phyloP scores from a whole-genome alignment of 768 basidiomycete species.

The Chalciporus sphaerocephalus region DNA sequence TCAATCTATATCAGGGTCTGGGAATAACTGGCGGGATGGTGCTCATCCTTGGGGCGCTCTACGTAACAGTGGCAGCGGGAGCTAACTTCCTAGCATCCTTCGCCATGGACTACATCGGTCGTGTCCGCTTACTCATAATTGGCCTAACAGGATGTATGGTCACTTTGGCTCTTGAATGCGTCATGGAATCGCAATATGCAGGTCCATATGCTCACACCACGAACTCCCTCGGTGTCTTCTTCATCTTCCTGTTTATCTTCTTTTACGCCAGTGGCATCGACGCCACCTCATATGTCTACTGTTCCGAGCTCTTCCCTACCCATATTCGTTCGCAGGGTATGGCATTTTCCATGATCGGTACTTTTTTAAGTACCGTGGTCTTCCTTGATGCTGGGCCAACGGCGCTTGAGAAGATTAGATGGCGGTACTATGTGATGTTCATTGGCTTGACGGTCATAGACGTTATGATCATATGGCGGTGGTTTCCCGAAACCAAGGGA shows the following conservation, averaged over 20 bases:
- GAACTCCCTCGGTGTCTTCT: neutral
- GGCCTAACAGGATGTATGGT: neutral
- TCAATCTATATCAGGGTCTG: neutral
- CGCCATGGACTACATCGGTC: neutral
- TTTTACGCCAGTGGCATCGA: constrained; percentile 2
- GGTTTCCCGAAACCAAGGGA: neutral
- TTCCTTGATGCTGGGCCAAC: neutral
- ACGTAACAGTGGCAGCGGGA: neutral
- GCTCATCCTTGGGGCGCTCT: neutral
- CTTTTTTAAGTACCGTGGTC: neutral
- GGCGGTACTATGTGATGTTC: neutral
- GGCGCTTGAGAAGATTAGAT: constrained; percentile 1
- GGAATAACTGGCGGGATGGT: neutral
- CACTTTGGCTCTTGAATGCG: neutral
- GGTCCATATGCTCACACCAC: neutral
- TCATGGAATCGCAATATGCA: neutral
- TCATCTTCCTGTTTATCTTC: constrained; percentile 2
- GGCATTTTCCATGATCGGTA: neutral
- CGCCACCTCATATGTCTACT: neutral
- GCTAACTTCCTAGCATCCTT: neutral
- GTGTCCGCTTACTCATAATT: neutral
- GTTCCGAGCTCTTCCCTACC: constrained; percentile 1
- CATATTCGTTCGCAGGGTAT: constrained; percentile 1
- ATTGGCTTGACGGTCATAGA: neutral
- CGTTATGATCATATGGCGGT: neutral